These are phyloP conservation scores for Teunomyces gatunensis DNA, from an alignment of 805 yeast genomes.

Conservation along the genomic window DNA sequence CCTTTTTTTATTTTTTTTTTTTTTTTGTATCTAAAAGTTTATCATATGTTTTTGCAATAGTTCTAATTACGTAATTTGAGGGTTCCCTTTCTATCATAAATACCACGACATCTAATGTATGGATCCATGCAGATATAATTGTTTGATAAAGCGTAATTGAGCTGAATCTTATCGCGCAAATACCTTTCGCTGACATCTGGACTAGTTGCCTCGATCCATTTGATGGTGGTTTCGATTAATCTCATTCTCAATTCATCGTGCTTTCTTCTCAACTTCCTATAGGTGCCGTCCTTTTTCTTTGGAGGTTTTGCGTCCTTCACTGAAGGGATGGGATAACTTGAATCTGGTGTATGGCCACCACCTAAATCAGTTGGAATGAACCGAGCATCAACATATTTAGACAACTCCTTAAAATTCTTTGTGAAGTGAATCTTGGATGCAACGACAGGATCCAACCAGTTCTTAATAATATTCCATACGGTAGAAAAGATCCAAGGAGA, in stretches of 20 bases:
- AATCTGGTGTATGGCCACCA: constrained; percentile 61
- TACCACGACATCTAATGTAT: constrained; percentile 72
- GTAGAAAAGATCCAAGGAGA: constrained; percentile 98
- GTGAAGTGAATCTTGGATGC: constrained; percentile 89
- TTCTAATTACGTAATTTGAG: constrained; percentile 20
- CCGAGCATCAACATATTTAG: constrained; percentile 54
- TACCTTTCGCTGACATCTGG: constrained; percentile 47
- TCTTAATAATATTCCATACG: constrained; percentile 88
- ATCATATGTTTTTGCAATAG: background rate
- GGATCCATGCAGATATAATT: constrained; percentile 77
- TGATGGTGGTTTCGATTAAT: constrained; percentile 61
- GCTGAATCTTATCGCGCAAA: constrained; percentile 51
- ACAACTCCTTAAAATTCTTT: constrained; percentile 63
- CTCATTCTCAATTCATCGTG: constrained; percentile 53
- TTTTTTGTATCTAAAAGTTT: background rate
- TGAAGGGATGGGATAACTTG: constrained; percentile 61
- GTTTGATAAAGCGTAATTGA: constrained; percentile 52
- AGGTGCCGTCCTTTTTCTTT: constrained; percentile 38
- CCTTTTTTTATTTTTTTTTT: background rate
- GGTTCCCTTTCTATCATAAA: constrained; percentile 74
- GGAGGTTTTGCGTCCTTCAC: constrained; percentile 48
- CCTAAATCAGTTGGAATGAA: constrained; percentile 72
- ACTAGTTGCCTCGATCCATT: constrained; percentile 72
- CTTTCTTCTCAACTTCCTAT: constrained; percentile 44
- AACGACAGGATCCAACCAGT: constrained; percentile 96